Conservation (phyloP, 2,329 filamentous ascomycete species). For the Claviceps paspali region DNA sequence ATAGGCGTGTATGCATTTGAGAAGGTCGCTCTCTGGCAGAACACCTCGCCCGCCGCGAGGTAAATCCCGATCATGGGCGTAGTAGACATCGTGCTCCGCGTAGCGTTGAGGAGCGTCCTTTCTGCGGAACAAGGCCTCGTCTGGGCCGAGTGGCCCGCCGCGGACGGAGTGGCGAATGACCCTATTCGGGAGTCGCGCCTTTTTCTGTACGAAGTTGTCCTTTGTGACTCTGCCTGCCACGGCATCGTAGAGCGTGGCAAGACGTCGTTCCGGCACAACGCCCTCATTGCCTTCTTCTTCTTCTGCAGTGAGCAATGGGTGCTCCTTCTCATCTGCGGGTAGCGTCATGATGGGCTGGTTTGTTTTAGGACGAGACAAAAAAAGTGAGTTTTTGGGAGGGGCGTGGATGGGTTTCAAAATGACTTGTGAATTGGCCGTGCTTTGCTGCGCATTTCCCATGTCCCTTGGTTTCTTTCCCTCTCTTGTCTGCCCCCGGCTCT, state of each 20-base stretch:
- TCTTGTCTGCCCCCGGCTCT: too few relatives aligned
- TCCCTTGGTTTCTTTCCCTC: too few relatives aligned
- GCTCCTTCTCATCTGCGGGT: not conserved
- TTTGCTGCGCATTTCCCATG: too few relatives aligned
- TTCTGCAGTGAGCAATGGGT: constrained; percentile 3
- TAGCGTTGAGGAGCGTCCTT: constrained; percentile 50
- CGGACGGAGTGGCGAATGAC: constrained; percentile 14
- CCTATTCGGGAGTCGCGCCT: not conserved
- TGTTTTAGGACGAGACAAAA: too few relatives aligned
- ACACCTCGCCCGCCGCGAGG: constrained; percentile 27
- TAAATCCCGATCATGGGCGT: constrained; percentile 42
- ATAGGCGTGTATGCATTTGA: constrained; percentile 55
- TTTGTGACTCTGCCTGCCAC: constrained; percentile 27
- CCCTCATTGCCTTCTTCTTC: constrained; percentile 1
- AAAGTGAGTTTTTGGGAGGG: too few relatives aligned
- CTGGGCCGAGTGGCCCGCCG: constrained; percentile 37
- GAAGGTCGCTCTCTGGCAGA: constrained; percentile 53
- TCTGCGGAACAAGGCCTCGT: constrained; percentile 55
- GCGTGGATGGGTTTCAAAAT: too few relatives aligned
- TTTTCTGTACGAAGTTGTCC: constrained; percentile 7
- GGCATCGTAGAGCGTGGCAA: constrained; percentile 54
- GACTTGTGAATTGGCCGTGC: too few relatives aligned
- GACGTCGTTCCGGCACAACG: constrained; percentile 10
- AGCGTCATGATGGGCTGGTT: not conserved
- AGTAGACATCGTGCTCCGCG: constrained; percentile 58